These are phyloP conservation scores for Neopestalotiopsis rosae DNA, from an alignment of 2,329 filamentous ascomycete genomes.

Conservation along the genomic window DNA sequence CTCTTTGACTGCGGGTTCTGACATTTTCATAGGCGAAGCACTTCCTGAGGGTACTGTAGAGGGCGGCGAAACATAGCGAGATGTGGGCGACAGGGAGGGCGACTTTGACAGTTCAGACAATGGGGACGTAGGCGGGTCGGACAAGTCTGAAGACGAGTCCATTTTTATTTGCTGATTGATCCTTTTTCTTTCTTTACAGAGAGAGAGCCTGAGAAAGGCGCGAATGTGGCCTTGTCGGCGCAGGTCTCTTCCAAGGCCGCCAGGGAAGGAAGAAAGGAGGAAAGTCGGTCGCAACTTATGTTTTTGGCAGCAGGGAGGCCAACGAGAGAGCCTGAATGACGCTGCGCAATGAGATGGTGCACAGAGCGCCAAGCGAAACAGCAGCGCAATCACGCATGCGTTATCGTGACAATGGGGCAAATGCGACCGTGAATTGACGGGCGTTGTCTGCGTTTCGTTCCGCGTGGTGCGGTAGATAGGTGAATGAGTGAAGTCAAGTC, in stretches of 20 bases:
- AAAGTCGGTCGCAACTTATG: neutral
- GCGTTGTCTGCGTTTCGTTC: conserved; percentile 8
- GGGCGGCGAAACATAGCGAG: conserved; percentile 60
- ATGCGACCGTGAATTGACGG: conserved; percentile 14
- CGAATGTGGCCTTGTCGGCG: neutral
- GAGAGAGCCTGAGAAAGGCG: conserved; percentile 1
- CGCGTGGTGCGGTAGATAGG: neutral
- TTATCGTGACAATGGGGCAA: neutral
- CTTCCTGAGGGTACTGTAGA: conserved; percentile 53
- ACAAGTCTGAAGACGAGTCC: conserved; percentile 34
- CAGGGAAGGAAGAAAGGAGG: neutral
- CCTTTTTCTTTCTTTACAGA: neutral
- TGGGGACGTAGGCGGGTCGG: conserved; percentile 54
- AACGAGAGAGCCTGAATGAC: neutral
- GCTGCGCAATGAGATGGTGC: neutral
- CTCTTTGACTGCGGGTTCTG: conserved; percentile 38
- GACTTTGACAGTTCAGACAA: conserved; percentile 60
- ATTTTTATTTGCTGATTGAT: conserved; percentile 2
- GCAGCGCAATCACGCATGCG: neutral
- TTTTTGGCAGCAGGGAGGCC: neutral
- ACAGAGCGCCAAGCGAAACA: neutral
- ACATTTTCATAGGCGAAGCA: conserved; percentile 55
- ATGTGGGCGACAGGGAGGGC: conserved; percentile 53
- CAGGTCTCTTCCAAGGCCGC: neutral
- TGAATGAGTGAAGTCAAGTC: neutral